phyloP scores from a whole-genome alignment of 352 stramenopile species.

The Halophytophthora polymorphica region DNA sequence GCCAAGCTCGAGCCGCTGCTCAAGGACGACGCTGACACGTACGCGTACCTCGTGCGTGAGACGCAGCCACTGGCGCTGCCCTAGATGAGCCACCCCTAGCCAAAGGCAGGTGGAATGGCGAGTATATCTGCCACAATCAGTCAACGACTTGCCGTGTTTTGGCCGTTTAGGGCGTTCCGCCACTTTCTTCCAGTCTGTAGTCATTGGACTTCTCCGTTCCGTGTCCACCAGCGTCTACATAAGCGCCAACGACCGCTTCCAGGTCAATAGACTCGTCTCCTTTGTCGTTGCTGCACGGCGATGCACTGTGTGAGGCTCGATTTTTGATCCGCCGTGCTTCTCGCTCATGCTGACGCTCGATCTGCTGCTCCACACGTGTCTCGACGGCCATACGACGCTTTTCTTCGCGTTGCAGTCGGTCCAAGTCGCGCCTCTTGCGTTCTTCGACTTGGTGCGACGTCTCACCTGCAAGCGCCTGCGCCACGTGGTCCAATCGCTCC shows the following conservation, averaged over 20 bases:
- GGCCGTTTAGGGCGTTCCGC: neutral
- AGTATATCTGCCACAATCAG: neutral
- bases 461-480: slow-evolving; percentile 50
- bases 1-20: slow-evolving; percentile 91
- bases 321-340: slow-evolving; percentile 35
- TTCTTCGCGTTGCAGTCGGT: slow-evolving; percentile 48
- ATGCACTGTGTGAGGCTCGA: slow-evolving; percentile 39
- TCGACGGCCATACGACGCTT: slow-evolving; percentile 42
- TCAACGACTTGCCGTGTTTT: slow-evolving; percentile 2
- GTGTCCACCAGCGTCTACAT: slow-evolving; percentile 1
- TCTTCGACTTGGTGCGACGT: slow-evolving; percentile 66
- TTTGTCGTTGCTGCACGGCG: slow-evolving; percentile 10
- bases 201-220: neutral
- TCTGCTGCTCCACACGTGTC: slow-evolving; percentile 43
- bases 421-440: slow-evolving; percentile 41
- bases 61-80: slow-evolving; percentile 53
- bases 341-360: slow-evolving; percentile 46
- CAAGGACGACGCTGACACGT: slow-evolving; percentile 50
- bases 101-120: neutral
- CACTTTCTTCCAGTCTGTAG: neutral
- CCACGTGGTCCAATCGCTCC: slow-evolving; percentile 56
- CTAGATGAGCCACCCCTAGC: neutral
- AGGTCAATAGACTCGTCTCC: neutral
- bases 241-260: neutral
- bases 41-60: slow-evolving; percentile 75